Base-by-base conservation (phyloP, 2,329 filamentous ascomycete genomes). In the Decorospora gaudefroyi region DNA sequence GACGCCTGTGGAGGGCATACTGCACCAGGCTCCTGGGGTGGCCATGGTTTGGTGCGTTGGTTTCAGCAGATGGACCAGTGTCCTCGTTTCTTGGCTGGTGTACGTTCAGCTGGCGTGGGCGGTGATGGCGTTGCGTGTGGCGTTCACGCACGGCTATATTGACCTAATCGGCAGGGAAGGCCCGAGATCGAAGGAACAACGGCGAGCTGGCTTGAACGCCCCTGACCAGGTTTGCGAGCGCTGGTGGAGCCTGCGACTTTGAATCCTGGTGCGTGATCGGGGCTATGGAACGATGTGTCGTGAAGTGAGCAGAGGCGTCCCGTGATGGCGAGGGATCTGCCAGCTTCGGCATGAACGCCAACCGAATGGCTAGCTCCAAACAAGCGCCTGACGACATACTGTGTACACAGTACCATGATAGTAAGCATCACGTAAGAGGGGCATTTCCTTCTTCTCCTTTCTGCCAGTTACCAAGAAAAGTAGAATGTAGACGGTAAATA, bases 81-180 rank as follows among this genome's bases (percentile, higher is more conserved):
- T 48, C 42, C 46, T 55, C 42, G 45, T 36, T 42, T 39, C 59
- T 61, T 58, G 56, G 56, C 46, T 27, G 49, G 47, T 49, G 45
- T 16, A 36, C 46, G n/a, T 57, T 68, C 65, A 68, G 65, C 65
- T 68, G 60, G 57, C 50, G 52, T 51, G 40, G 30, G 51, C 42
- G 53, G 59, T 46, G 53, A 52, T 65, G 66, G 65, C 64, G 65
- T 64, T 43, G 40, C 39, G 19, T 57, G 61, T 67, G 62, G 64
- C 62, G 60, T 49, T 38, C 19, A 44, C 32, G n/a, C 57, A 55
- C 53, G 44, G 49, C 25, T 39, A 34, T 18, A 32, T 17, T 21
- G 6, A 17, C n/a, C 28, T 11, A 27, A 36, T 35, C 35, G 50
- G 40, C 53, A 51, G 41, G 50, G 46, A 40, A 50, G 30, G 23